These are phyloP conservation scores for Cucumis cinereus DNA, from an alignment of 306 rosid genomes.

Conservation along the genomic window DNA sequence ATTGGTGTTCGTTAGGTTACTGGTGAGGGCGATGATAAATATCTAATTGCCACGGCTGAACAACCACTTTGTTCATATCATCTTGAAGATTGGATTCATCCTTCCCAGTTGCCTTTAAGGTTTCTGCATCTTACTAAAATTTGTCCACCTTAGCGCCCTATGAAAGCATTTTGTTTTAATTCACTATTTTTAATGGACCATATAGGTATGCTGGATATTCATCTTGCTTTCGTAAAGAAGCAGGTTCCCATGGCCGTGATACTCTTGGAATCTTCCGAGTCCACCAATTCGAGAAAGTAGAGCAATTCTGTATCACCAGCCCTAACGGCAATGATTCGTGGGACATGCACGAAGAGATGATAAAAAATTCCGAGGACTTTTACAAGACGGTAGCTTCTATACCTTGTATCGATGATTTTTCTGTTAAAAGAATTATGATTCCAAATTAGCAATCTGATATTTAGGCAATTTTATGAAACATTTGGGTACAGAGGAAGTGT, in stretches of 20 bases:
- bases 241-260: conserved; percentile 96
- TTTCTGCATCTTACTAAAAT: conserved; percentile 10
- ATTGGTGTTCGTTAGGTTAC: conserved; percentile 4
- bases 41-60: conserved; percentile 93
- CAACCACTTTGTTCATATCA: conserved; percentile 92
- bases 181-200: conserved; percentile 1
- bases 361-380: conserved; percentile 81
- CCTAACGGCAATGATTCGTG: conserved; percentile 79
- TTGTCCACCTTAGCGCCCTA: neutral
- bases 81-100: conserved; percentile 92
- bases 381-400: conserved; percentile 34
- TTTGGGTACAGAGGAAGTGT: neutral
- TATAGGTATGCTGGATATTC: conserved; percentile 90
- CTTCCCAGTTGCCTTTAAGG: conserved; percentile 82
- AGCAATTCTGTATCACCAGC: conserved; percentile 80
- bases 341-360: conserved; percentile 96
- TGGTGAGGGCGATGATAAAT: conserved; percentile 97
- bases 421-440: neutral
- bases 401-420: neutral
- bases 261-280: conserved; percentile 90
- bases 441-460: neutral
- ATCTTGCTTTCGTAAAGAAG: conserved; percentile 96
- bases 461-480: neutral
- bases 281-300: conserved; percentile 94
- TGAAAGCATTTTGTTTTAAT: neutral